Percentiles rank a stretch among this genome's conserved stretches.
These are phyloP conservation scores for Chrysoporthe puriensis DNA, from an alignment of 2,329 filamentous ascomycete species.

Conservation along the genomic window DNA sequence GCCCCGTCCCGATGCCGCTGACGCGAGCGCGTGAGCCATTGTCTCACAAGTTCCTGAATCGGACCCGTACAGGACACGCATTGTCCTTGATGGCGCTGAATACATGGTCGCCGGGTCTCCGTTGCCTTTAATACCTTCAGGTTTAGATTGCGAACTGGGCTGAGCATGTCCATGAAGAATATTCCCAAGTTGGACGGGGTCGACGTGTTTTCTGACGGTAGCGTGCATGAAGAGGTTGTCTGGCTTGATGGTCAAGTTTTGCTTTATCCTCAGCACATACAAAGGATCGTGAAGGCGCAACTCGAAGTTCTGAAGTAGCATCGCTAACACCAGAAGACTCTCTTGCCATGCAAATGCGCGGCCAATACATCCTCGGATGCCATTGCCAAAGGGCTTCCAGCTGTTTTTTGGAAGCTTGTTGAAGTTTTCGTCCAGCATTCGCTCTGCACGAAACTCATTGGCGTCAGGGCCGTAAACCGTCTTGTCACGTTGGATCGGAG, in stretches of 20 bases:
- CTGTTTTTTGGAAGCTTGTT: constrained; percentile 33
- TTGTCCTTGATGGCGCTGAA: neutral
- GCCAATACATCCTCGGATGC: constrained; percentile 47
- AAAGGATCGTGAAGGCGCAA: constrained; percentile 45
- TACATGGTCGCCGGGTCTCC: neutral
- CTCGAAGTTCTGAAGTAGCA: constrained; percentile 50
- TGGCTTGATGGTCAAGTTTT: constrained; percentile 51
- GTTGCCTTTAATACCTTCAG: constrained; percentile 14
- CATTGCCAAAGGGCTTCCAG: constrained; percentile 50
- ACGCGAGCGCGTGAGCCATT: constrained; percentile 42
- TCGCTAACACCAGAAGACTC: constrained; percentile 44
- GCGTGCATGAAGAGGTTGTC: constrained; percentile 30
- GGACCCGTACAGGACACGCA: neutral
- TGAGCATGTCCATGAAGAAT: neutral
- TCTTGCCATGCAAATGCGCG: constrained; percentile 50
- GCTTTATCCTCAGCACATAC: constrained; percentile 47
- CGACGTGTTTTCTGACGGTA: neutral
- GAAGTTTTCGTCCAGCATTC: constrained; percentile 29
- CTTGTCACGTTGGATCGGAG: constrained; percentile 28
- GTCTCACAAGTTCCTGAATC: neutral
- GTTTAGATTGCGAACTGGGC: neutral
- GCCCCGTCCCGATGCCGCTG: constrained; percentile 51
- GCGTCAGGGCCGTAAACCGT: constrained; percentile 29
- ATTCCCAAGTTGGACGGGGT: neutral
- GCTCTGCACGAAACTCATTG: constrained; percentile 30